Percentiles rank a stretch among this genome's conserved stretches.
Conservation (phyloP, 2,329 filamentous ascomycete species). For the Alternaria gaisen region DNA sequence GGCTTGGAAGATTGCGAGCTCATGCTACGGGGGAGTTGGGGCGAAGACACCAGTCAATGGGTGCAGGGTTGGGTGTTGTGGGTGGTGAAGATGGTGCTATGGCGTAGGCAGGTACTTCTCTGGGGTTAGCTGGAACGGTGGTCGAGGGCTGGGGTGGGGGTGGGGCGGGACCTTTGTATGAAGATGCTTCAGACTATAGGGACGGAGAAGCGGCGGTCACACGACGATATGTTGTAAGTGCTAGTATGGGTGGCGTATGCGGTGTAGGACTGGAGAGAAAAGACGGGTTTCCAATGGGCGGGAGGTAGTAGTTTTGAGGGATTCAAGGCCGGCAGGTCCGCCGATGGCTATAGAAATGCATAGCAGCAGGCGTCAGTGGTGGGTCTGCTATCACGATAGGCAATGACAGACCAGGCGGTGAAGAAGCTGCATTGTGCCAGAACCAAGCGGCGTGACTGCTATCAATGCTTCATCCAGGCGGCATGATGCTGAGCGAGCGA, state of each 20-base stretch:
- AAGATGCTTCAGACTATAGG: slow-evolving; percentile 21
- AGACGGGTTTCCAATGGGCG: slow-evolving; percentile 1
- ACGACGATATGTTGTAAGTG: slow-evolving; percentile 21
- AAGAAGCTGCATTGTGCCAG: slow-evolving; percentile 17
- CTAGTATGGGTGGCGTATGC: slow-evolving; percentile 18
- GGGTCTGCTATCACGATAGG: slow-evolving; percentile 19
- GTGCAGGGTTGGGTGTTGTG: slow-evolving; percentile 13
- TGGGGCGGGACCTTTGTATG: slow-evolving; percentile 26
- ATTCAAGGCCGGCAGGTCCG: slow-evolving; percentile 15
- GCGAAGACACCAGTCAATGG: slow-evolving; percentile 21
- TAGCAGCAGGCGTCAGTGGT: slow-evolving; percentile 15
- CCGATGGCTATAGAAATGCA: slow-evolving; percentile 15
- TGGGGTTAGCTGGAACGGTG: slow-evolving; percentile 17
- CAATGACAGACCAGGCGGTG: slow-evolving; percentile 21
- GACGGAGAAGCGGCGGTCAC: slow-evolving; percentile 19
- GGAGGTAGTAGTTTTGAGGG: slow-evolving; percentile 14
- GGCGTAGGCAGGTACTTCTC: slow-evolving; percentile 26
- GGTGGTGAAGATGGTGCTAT: slow-evolving; percentile 31
- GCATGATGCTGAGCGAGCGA: slow-evolving; percentile 4
- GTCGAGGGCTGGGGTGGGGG: slow-evolving; percentile 15
- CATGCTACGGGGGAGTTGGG: slow-evolving; percentile 47
- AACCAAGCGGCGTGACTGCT: neutral
- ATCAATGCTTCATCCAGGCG: slow-evolving; percentile 2
- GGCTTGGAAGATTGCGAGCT: slow-evolving; percentile 51
- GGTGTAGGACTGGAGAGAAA: slow-evolving; percentile 9